A percentile compares a stretch with the other conserved stretches of the same genome.
phyloP scores from a whole-genome alignment of 345 rosid species.

The Brassica rapa region DNA sequence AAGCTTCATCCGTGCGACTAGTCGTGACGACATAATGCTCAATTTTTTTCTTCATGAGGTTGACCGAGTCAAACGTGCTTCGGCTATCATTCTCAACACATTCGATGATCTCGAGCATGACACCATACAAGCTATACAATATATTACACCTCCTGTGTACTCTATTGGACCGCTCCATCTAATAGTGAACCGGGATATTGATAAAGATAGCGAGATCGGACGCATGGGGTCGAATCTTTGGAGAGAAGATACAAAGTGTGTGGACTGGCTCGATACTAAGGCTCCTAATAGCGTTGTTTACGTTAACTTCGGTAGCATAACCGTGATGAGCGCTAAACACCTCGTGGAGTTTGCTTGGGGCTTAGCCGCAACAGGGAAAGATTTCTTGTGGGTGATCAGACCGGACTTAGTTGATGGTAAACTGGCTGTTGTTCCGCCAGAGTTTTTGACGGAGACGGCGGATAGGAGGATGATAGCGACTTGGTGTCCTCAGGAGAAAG shows the following conservation, averaged over 20 bases:
- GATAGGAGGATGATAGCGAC: slow-evolving; percentile 45
- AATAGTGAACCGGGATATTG: not conserved
- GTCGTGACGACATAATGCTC: slow-evolving; percentile 37
- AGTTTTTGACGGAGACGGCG: slow-evolving; percentile 44
- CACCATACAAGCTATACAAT: slow-evolving; percentile 32
- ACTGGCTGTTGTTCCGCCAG: slow-evolving; percentile 41
- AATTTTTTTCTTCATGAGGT: slow-evolving; percentile 23
- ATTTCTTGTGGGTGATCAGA: slow-evolving; percentile 60
- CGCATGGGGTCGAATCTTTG: not conserved
- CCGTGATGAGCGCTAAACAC: slow-evolving; percentile 34
- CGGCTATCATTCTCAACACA: slow-evolving; percentile 46
- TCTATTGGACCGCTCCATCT: not conserved
- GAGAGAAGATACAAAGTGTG: slow-evolving; percentile 39
- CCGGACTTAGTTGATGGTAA: slow-evolving; percentile 57
- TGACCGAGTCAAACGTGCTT: slow-evolving; percentile 26
- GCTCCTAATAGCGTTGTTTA: slow-evolving; percentile 29
- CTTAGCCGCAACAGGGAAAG: slow-evolving; percentile 51
- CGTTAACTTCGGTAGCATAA: slow-evolving; percentile 33
- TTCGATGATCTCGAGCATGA: slow-evolving; percentile 42
- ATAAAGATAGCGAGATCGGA: not conserved
- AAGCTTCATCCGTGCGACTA: slow-evolving; percentile 41
- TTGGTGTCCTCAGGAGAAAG: slow-evolving; percentile 67
- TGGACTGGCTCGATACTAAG: slow-evolving; percentile 39
- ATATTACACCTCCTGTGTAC: slow-evolving; percentile 26
- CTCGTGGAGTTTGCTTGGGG: slow-evolving; percentile 55